A percentile compares a stretch with the other conserved stretches of the same genome.
Evolutionary conservation across 2,329 filamentous ascomycete genomes (phyloP).

Genomic region (Cyclaneusma minus): DNA sequence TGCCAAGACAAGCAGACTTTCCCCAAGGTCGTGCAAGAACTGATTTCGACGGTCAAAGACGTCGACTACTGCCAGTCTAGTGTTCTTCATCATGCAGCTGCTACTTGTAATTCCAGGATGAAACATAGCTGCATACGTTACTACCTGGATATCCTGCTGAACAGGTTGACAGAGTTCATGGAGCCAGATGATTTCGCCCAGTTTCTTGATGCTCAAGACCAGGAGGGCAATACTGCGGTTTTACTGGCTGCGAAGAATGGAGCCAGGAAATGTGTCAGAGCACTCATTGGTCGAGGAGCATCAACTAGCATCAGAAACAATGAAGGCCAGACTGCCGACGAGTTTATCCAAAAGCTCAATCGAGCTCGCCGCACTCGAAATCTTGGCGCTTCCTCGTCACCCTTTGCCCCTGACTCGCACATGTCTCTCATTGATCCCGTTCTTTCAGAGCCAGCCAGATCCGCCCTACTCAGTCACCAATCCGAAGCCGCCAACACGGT

Average conservation of each 20-base stretch:
- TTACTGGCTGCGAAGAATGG: conserved; percentile 65
- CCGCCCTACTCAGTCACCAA: conserved; percentile 21
- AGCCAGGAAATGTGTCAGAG: conserved; percentile 77
- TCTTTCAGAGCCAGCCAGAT: conserved; percentile 6
- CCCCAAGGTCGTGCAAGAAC: conserved; percentile 65
- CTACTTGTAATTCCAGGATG: conserved; percentile 66
- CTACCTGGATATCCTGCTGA: conserved; percentile 82
- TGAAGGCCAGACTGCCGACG: conserved; percentile 69
- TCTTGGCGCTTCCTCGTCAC: conserved; percentile 57
- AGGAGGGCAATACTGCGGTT: conserved; percentile 75
- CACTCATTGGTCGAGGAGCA: conserved; percentile 64
- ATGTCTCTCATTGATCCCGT: conserved; percentile 36
- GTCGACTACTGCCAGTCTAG: conserved; percentile 72
- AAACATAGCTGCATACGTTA: conserved; percentile 85
- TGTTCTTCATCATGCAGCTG: conserved; percentile 86
- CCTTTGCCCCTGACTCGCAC: conserved; percentile 45
- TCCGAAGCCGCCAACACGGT: conserved; percentile 55
- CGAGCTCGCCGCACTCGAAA: conserved; percentile 46
- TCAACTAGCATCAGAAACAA: conserved; percentile 70
- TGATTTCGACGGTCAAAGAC: conserved; percentile 67
- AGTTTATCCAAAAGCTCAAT: conserved; percentile 65
- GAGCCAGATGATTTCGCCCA: conserved; percentile 62
- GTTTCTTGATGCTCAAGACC: conserved; percentile 69
- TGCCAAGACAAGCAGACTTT: conserved; percentile 91
- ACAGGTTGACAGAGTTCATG: conserved; percentile 67